Conservation (phyloP, 257 asterid genomes). For the Euphrasia confusa region DNA sequence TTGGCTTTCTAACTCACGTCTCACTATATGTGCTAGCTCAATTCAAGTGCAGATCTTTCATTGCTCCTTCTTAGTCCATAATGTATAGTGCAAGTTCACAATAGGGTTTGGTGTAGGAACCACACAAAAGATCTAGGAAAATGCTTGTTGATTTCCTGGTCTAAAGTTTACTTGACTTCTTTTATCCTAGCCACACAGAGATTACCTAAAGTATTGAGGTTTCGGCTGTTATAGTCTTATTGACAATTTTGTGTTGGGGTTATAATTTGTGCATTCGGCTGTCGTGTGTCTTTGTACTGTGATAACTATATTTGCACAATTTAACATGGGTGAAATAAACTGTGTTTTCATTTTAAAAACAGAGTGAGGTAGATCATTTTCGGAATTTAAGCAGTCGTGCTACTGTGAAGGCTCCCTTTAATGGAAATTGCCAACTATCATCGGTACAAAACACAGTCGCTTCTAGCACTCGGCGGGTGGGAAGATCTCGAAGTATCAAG, state of each 20-base stretch:
- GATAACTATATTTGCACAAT: not conserved
- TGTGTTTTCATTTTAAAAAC: slow-evolving; percentile 28
- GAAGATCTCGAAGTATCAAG: slow-evolving; percentile 59
- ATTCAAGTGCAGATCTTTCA: no score
- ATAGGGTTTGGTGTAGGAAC: no score
- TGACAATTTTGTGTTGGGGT: not conserved
- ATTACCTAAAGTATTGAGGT: slow-evolving; percentile 2
- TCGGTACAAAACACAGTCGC: slow-evolving; percentile 33
- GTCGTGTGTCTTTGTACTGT: not conserved
- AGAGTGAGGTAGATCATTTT: slow-evolving; percentile 61
- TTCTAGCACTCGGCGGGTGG: slow-evolving; percentile 42
- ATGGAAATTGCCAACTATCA: slow-evolving; percentile 31
- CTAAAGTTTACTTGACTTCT: not conserved
- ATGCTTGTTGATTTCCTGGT: slow-evolving; percentile 2
- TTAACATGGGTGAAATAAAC: slow-evolving; percentile 12
- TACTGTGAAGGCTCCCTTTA: slow-evolving; percentile 32
- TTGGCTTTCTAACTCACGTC: not conserved
- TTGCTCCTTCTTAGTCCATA: no score
- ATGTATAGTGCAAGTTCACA: no score
- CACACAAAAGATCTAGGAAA: no score
- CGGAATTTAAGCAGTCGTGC: slow-evolving; percentile 35
- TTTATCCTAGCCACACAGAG: slow-evolving; percentile 15
- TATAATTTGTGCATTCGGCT: not conserved
- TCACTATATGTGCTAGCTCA: not conserved
- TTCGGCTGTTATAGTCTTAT: slow-evolving; percentile 5